Evolutionary conservation across 768 basidiomycete species (phyloP), one percentile per base, ranked within the genome.

Genomic region (Panellus pusillus): DNA sequence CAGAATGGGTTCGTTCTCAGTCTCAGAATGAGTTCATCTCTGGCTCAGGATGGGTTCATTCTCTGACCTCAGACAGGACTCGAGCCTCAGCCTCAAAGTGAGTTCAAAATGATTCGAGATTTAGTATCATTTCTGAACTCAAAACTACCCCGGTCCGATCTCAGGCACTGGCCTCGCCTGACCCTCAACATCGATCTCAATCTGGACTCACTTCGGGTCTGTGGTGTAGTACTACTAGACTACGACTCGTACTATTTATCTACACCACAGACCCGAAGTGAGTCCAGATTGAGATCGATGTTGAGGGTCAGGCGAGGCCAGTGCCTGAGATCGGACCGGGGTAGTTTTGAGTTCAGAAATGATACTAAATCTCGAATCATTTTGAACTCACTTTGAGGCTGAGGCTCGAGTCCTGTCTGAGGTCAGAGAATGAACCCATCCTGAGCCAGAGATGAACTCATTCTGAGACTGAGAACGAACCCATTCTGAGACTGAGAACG

Each of bases 221-320:
- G 43, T 44, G 43, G 43, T 44, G 43, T 44, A 44, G n/a, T n/a
- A n/a, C n/a, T n/a, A n/a, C n/a, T n/a, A n/a, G n/a, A n/a, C n/a
- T n/a, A n/a, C n/a, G n/a, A n/a, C n/a, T n/a, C n/a, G n/a, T n/a
- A n/a, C n/a, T n/a, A n/a, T n/a, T n/a, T n/a, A n/a, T n/a, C 19
- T 44, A 44, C 43, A 44, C 43, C 43, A 44, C 43, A 44, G 43
- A 44, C 43, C 43, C 43, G 28, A 31, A 29, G 3, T 29, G 43
- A 44, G 14, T 31, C 29, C 43, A 31, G 28, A 7, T 44, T 31
- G 43, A 44, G 28, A 44, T 31, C 43, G 29, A 6, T 15, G 15
- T 29, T 29, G 43, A 44, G 31, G 5, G 28, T 44, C 43, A 17
- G 27, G 17, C 15, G 43, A 44, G 43, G 15, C n/a, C 43, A 44